Evolutionary conservation across 2,329 filamentous ascomycete genomes (phyloP), one percentile per base, ranked within the genome.

Genomic region (Meredithiella fracta): DNA sequence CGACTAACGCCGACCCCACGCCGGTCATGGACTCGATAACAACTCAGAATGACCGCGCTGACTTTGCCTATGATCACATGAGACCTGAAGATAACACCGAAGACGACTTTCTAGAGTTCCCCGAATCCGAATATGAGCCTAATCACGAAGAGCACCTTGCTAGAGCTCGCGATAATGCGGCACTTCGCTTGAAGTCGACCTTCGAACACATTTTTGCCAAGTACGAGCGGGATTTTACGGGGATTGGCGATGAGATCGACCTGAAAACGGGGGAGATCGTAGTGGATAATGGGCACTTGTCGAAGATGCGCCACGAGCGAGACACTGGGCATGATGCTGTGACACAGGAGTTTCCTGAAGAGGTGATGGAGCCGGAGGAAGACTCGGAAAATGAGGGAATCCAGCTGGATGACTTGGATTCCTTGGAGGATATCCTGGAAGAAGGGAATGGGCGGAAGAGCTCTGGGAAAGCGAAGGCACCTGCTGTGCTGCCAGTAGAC

Each of bases 181-280:
- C 86, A 60, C 71, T 75, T 60, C 81, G 80, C 58, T 76, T 95
- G 42, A 91, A 92, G 66, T 82, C 80, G n/a, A 81, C 81, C 3
- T 92, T 94, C 66, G 89, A 95, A 65, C 73, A 79, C 56, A 94
- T 97, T 56, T 95, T 95, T 65, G 79, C 84, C 59, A 96, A 94
- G 67, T 96, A 94, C 66, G 82, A 77, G 54, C 82, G 76, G 60
- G 85, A 96, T 65, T 95, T 95, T 64, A 80, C 81, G 1, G 85
- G 82, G 3, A 75, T 91, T 53, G 89, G 84, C 55, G 91, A 97
- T 67, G 89, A 95, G 69, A 89, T 97, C 63, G 87, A 97, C 67
- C 73, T 95, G 57, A 73, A 74, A 52, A 91, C 86, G 0, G 89
- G 87, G 55, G 74, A 86, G 58, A 81, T 97, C 50, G 75, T 94